phyloP scores from a whole-genome alignment of 495 filamentous ascomycete species.

The Ascodesmis nigricans region DNA sequence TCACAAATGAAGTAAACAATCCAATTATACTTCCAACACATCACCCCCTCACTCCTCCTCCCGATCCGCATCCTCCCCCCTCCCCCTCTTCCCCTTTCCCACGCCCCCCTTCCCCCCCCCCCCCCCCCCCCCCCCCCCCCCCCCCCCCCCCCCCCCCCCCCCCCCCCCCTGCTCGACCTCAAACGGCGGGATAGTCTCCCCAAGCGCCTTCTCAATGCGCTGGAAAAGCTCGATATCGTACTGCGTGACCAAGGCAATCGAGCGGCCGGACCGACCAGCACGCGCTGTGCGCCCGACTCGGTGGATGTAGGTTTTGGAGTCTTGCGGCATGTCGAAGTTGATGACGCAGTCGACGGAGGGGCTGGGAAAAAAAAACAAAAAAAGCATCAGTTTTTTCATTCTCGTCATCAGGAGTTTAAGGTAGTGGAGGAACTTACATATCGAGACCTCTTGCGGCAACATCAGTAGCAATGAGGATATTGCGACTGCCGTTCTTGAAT shows the following conservation, averaged over 20 bases:
- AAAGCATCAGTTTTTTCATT: not conserved
- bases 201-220: constrained; percentile 63
- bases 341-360: constrained; percentile 74
- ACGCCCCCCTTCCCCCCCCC: constrained; percentile 68
- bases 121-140: constrained; percentile 64
- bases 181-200: constrained; percentile 49
- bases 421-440: constrained; percentile 28
- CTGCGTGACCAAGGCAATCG: constrained; percentile 64
- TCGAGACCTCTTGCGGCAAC: constrained; percentile 88
- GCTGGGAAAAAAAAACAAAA: no score
- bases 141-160: constrained; percentile 57
- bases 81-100: constrained; percentile 53
- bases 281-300: constrained; percentile 83
- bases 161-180: constrained; percentile 57
- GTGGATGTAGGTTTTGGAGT: constrained; percentile 81
- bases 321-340: constrained; percentile 47
- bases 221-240: constrained; percentile 79
- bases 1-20: no score
- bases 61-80: constrained; percentile 28
- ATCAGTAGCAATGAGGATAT: constrained; percentile 88
- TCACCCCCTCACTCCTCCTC: constrained; percentile 12
- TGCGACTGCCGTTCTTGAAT: constrained; percentile 50
- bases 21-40: no score
- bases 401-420: not conserved
- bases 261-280: constrained; percentile 68